These are phyloP conservation scores for Phytopythium vexans DNA, from an alignment of 352 stramenopile genomes.

Conservation along the genomic window DNA sequence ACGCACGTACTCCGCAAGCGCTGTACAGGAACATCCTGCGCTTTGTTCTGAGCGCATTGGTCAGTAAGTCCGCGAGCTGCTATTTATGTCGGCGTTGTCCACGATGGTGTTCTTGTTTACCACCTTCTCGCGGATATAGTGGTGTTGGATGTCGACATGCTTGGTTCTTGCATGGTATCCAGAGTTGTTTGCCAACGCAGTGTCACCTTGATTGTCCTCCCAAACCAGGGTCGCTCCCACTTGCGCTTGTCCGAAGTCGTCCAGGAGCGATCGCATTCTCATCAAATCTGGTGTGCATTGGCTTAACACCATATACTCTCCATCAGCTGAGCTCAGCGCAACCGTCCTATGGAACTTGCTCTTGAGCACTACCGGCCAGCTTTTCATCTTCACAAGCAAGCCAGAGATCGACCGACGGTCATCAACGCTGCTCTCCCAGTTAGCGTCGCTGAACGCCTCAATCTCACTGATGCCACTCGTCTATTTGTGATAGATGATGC, in stretches of 20 bases:
- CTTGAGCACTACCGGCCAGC: too few relatives aligned
- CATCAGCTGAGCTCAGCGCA: slow-evolving; percentile 14
- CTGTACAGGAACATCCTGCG: not conserved
- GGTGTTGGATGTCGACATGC: slow-evolving; percentile 19
- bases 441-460: too few relatives aligned
- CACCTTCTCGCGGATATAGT: slow-evolving; percentile 19
- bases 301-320: slow-evolving; percentile 15
- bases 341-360: too few relatives aligned
- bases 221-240: slow-evolving; percentile 4
- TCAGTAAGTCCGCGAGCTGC: slow-evolving; percentile 18
- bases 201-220: slow-evolving; percentile 18
- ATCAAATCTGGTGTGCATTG: slow-evolving; percentile 11
- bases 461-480: too few relatives aligned
- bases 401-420: too few relatives aligned
- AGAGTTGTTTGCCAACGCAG: slow-evolving; percentile 7
- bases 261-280: slow-evolving; percentile 8
- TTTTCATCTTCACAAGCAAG: too few relatives aligned
- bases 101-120: slow-evolving; percentile 8
- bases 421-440: too few relatives aligned
- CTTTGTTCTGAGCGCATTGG: slow-evolving; percentile 11
- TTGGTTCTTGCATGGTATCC: slow-evolving; percentile 10
- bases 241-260: slow-evolving; percentile 5
- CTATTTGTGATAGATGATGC: too few relatives aligned
- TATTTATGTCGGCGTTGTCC: slow-evolving; percentile 11
- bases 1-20: not conserved